Percentiles rank a stretch among this genome's conserved stretches.
Evolutionary conservation across 108 stramenopile genomes (phyloP).

Genomic region (Skeletonema tropicum): DNA sequence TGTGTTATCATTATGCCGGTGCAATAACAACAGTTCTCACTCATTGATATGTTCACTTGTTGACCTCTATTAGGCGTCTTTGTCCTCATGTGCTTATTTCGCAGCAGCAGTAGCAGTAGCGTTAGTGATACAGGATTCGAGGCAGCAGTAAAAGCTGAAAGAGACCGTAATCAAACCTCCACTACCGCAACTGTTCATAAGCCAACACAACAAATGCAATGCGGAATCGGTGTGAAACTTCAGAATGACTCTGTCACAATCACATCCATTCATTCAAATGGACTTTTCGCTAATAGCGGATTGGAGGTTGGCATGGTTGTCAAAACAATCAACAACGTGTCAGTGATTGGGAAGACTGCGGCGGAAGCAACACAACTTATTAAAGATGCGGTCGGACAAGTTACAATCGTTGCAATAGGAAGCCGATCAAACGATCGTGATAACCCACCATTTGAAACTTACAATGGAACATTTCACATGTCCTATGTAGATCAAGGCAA

Average conservation of each 20-base stretch:
- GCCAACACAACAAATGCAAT: neutral
- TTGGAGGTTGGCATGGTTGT: neutral
- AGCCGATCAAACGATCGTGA: no score
- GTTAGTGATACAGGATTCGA: no score
- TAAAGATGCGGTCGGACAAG: neutral
- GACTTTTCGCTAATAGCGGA: neutral
- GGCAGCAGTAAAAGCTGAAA: neutral
- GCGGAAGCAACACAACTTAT: neutral
- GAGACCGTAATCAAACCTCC: neutral
- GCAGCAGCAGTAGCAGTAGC: no score
- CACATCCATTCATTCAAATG: neutral
- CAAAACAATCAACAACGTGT: neutral
- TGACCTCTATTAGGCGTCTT: neutral
- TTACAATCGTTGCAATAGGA: neutral
- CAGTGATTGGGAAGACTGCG: neutral
- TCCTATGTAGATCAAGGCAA: slow-evolving; percentile 22
- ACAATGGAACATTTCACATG: slow-evolving; percentile 15
- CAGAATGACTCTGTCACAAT: neutral
- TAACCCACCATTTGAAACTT: slow-evolving; percentile 14
- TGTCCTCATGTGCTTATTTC: no score
- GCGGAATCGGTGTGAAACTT: neutral
- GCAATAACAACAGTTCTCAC: no score
- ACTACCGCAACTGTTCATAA: neutral
- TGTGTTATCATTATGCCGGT: no score
- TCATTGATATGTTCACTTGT: no score